Conservation (phyloP, 2,329 filamentous ascomycete genomes). For the Samsoniella hepiali region DNA sequence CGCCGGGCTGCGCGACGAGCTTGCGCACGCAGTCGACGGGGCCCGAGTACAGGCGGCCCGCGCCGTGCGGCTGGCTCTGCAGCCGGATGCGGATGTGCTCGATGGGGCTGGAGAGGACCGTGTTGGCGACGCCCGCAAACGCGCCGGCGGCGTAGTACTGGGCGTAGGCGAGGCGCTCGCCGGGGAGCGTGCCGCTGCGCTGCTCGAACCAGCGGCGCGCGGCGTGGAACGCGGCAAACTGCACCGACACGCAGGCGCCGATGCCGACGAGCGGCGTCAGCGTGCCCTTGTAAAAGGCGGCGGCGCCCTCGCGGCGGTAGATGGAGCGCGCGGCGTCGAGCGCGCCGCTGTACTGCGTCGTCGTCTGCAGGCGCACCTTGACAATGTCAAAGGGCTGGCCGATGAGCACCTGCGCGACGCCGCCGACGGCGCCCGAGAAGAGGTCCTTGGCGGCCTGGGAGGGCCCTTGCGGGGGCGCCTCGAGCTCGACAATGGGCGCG, state of each 20-base stretch:
- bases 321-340: slow-evolving; percentile 79
- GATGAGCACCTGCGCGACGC: slow-evolving; percentile 88
- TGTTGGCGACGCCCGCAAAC: slow-evolving; percentile 90
- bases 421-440: slow-evolving; percentile 84
- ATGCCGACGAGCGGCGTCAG: slow-evolving; percentile 93
- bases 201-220: slow-evolving; percentile 83
- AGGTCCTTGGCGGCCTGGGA: slow-evolving; percentile 80
- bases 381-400: slow-evolving; percentile 85
- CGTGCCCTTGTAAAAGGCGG: slow-evolving; percentile 98
- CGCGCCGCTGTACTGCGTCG: slow-evolving; percentile 74
- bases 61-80: slow-evolving; percentile 92
- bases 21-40: slow-evolving; percentile 90
- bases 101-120: slow-evolving; percentile 82
- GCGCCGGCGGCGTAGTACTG: slow-evolving; percentile 92
- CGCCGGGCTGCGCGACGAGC: slow-evolving; percentile 56
- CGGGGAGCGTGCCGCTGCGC: slow-evolving; percentile 62
- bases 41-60: slow-evolving; percentile 71
- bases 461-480: slow-evolving; percentile 34
- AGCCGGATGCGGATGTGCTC: slow-evolving; percentile 95
- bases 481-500: slow-evolving; percentile 36
- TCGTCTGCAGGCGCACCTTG: slow-evolving; percentile 95
- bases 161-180: slow-evolving; percentile 61
- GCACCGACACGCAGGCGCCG: slow-evolving; percentile 94
- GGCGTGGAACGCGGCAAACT: slow-evolving; percentile 96
- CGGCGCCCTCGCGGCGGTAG: slow-evolving; percentile 79